These are phyloP conservation scores for Oryza glaberrima DNA, from an alignment of 176 grass and related monocot species.

Conservation along the genomic window DNA sequence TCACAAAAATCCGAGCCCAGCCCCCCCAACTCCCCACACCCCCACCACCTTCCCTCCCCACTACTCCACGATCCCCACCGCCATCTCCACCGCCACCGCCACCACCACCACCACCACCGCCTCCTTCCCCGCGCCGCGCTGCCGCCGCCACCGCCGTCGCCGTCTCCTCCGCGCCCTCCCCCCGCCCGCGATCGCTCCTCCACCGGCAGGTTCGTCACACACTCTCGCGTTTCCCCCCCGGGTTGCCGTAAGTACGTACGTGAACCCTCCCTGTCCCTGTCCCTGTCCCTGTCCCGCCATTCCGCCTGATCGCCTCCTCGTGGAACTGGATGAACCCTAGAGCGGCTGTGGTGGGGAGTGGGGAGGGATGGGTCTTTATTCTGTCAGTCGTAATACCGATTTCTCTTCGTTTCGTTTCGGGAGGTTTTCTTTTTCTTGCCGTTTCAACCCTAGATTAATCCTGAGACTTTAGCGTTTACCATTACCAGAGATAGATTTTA, in stretches of 20 bases:
- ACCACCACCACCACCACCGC: too few relatives aligned
- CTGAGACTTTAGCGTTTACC: not conserved
- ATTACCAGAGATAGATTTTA: not conserved
- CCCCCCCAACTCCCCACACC: too few relatives aligned
- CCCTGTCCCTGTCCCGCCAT: not conserved
- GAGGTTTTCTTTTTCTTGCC: not conserved
- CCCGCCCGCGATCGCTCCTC: too few relatives aligned
- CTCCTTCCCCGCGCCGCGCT: not conserved
- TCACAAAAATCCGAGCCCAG: not conserved
- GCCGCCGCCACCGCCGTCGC: not conserved
- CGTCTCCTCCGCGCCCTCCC: not conserved
- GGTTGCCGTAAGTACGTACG: too few relatives aligned
- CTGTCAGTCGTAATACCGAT: not conserved
- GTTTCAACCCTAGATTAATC: not conserved
- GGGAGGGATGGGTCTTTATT: too few relatives aligned
- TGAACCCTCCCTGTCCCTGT: not conserved
- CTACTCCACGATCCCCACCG: not conserved
- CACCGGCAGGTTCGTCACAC: not conserved
- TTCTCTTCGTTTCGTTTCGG: not conserved
- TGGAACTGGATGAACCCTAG: not conserved
- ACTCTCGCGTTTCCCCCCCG: not conserved
- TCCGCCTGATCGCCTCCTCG: not conserved
- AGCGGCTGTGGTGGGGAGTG: not conserved
- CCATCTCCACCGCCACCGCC: not conserved
- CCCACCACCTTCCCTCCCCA: too few relatives aligned